Percentiles rank a stretch among this genome's conserved stretches.
Conservation (phyloP, 176 grass and related monocot species). For the Oryza australiensis region DNA sequence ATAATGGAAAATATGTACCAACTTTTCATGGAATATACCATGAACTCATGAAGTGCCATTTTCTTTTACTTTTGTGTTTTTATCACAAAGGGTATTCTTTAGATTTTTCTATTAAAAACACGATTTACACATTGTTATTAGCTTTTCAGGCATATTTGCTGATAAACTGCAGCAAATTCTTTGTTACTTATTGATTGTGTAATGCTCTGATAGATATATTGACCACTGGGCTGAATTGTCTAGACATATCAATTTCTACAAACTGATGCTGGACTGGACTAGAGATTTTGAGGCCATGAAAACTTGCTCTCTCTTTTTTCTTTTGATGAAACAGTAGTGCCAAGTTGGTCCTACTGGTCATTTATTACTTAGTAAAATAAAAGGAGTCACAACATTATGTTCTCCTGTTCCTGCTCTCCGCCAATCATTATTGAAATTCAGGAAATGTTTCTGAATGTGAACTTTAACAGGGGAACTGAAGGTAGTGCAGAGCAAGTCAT, state of each 20-base stretch:
- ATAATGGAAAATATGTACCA: neutral
- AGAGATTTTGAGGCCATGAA: neutral
- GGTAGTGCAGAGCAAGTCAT: slow-evolving; percentile 10
- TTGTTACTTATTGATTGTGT: neutral
- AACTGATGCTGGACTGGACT: neutral
- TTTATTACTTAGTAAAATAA: neutral
- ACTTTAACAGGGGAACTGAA: neutral
- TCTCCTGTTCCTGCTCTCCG: neutral
- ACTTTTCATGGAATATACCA: neutral
- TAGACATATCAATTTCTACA: neutral
- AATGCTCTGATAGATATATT: neutral
- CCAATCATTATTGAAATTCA: neutral
- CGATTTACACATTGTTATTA: neutral
- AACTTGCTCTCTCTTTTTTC: neutral
- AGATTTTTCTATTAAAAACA: neutral
- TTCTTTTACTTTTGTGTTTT: neutral
- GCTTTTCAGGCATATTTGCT: neutral
- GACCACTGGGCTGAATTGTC: neutral
- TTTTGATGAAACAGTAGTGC: neutral
- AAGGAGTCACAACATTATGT: neutral
- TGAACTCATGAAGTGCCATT: neutral
- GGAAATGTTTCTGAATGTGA: neutral
- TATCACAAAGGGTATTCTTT: neutral
- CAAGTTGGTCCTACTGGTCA: neutral
- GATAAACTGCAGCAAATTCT: neutral